phyloP scores from a whole-genome alignment of 2,329 filamentous ascomycete genomes.

The Lomentospora prolificans region DNA sequence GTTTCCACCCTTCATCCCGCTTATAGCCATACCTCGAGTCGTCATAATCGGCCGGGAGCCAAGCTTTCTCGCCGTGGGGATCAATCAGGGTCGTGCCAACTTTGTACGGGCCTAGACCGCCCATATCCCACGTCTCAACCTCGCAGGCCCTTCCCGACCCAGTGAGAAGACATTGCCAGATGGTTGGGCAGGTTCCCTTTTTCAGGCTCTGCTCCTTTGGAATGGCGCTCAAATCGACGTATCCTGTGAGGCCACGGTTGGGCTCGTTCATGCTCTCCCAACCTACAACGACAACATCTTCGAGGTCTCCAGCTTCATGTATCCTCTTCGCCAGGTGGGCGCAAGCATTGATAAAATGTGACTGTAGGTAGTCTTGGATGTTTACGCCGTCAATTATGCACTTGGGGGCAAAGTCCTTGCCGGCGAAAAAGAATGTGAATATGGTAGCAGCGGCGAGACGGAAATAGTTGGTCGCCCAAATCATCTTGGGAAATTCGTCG shows the following conservation, averaged over 20 bases:
- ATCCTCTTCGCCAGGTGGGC: conserved; percentile 75
- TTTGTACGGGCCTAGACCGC: conserved; percentile 84
- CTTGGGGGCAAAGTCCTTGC: conserved; percentile 86
- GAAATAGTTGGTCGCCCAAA: conserved; percentile 97
- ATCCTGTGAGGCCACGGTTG: conserved; percentile 77
- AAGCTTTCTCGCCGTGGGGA: conserved; percentile 74
- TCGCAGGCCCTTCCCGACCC: conserved; percentile 89
- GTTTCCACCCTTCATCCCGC: conserved; percentile 75
- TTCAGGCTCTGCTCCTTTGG: conserved; percentile 83
- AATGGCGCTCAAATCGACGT: conserved; percentile 69
- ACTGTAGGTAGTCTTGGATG: conserved; percentile 89
- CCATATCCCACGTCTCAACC: conserved; percentile 87
- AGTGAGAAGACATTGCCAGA: conserved; percentile 86
- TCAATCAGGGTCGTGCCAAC: conserved; percentile 76
- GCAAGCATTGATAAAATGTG: conserved; percentile 73
- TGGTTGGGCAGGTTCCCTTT: conserved; percentile 85
- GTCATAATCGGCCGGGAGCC: conserved; percentile 75
- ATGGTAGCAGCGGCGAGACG: conserved; percentile 80
- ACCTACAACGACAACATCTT: conserved; percentile 79
- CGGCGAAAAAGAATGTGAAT: conserved; percentile 90
- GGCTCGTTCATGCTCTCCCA: conserved; percentile 98
- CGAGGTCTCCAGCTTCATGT: conserved; percentile 79
- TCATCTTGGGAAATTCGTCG: conserved; percentile 90
- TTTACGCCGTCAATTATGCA: conserved; percentile 91
- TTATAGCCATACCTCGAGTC: conserved; percentile 87